These are phyloP conservation scores for Talaromyces pinophilus DNA, from an alignment of 2,329 filamentous ascomycete genomes.

Conservation along the genomic window DNA sequence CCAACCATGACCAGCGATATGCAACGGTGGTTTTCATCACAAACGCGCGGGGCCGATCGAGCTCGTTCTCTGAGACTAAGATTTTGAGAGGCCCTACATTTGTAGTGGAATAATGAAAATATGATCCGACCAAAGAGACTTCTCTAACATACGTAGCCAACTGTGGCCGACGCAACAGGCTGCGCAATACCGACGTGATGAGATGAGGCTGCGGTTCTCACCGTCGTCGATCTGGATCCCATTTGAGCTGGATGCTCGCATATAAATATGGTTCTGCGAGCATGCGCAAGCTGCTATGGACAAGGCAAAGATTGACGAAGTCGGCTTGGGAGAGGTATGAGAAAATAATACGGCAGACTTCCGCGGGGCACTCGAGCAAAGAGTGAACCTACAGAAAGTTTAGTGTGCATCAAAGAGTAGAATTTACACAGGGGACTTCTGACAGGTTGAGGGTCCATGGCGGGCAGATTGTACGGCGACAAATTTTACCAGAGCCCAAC, in stretches of 20 bases:
- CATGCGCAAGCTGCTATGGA: background rate
- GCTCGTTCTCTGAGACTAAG: background rate
- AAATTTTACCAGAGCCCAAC: no score
- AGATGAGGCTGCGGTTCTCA: background rate
- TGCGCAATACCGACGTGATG: constrained; percentile 1
- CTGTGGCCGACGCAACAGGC: constrained; percentile 3
- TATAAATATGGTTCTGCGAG: background rate
- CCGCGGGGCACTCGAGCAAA: constrained; percentile 1
- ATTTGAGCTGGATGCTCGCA: background rate
- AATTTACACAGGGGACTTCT: background rate
- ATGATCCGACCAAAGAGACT: background rate
- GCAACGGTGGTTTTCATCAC: background rate
- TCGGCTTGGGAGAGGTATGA: background rate
- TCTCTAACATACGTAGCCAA: constrained; percentile 3
- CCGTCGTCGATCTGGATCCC: background rate
- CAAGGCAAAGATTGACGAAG: constrained; percentile 8
- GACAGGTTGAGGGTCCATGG: background rate
- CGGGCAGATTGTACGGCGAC: background rate
- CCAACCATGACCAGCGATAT: background rate
- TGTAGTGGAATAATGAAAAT: background rate
- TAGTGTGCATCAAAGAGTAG: background rate
- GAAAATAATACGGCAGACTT: background rate
- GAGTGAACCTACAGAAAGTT: background rate
- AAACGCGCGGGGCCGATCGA: background rate
- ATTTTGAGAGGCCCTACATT: background rate